Percentiles rank a stretch among this genome's conserved stretches.
phyloP scores from a whole-genome alignment of 2,329 filamentous ascomycete species.

The Neodidymelliopsis sp. region DNA sequence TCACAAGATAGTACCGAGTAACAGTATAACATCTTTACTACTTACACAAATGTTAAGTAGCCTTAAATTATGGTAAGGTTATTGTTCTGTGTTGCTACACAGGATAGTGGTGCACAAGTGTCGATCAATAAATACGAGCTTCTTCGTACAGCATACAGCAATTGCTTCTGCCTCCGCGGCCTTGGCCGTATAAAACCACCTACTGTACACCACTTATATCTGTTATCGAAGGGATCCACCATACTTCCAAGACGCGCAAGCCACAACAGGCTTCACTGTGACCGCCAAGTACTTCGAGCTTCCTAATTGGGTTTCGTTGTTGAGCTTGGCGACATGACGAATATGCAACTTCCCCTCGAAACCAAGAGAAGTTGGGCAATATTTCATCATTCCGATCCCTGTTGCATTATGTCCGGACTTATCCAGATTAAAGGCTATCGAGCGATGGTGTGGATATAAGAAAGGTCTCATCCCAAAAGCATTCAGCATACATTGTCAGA shows the following conservation, averaged over 20 bases:
- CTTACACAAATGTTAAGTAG: too few relatives aligned
- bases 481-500: background rate
- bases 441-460: too few relatives aligned
- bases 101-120: too few relatives aligned
- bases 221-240: background rate
- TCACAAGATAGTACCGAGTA: too few relatives aligned
- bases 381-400: too few relatives aligned
- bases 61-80: too few relatives aligned
- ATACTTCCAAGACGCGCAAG: slow-evolving; percentile 9
- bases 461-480: background rate
- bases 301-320: slow-evolving; percentile 26
- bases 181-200: slow-evolving; percentile 8
- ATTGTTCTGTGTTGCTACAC: too few relatives aligned
- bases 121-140: too few relatives aligned
- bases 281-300: slow-evolving; percentile 22
- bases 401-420: too few relatives aligned
- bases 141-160: too few relatives aligned
- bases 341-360: slow-evolving; percentile 22
- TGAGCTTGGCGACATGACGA: slow-evolving; percentile 25
- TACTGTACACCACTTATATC: background rate
- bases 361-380: background rate
- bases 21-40: too few relatives aligned
- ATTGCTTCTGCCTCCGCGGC: background rate
- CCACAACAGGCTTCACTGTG: slow-evolving; percentile 4
- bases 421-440: too few relatives aligned